A percentile compares a stretch with the other conserved stretches of the same genome.
phyloP scores from a whole-genome alignment of 2,329 filamentous ascomycete species.

The Alternaria gaisen region DNA sequence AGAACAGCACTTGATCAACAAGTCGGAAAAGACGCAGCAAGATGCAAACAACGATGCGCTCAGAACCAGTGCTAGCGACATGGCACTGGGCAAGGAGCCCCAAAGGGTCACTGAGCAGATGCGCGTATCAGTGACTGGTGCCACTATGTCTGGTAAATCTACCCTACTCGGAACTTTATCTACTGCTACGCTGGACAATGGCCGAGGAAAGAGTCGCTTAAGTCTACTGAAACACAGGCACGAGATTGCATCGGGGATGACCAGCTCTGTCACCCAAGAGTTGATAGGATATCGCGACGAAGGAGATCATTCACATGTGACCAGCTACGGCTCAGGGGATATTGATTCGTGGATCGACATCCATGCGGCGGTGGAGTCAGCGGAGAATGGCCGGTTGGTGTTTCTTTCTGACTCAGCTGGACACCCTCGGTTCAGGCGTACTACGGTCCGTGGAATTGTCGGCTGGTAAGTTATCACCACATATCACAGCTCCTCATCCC shows the following conservation, averaged over 20 bases:
- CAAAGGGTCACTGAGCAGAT: constrained; percentile 67
- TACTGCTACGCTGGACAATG: constrained; percentile 89
- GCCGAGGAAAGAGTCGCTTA: constrained; percentile 85
- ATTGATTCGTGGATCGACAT: constrained; percentile 95
- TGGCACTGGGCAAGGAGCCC: constrained; percentile 10
- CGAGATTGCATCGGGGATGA: constrained; percentile 89
- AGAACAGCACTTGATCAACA: constrained; percentile 40
- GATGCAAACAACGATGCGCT: background rate
- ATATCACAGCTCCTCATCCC: background rate
- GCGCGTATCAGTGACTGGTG: constrained; percentile 85
- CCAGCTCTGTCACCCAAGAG: constrained; percentile 93
- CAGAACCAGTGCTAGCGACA: background rate
- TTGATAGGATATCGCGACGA: constrained; percentile 77
- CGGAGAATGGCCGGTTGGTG: constrained; percentile 77
- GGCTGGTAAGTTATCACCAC: constrained; percentile 68
- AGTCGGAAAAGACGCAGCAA: constrained; percentile 22
- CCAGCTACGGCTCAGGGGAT: constrained; percentile 88
- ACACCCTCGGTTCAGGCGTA: constrained; percentile 86
- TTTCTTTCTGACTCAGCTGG: constrained; percentile 94
- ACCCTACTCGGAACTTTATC: constrained; percentile 88
- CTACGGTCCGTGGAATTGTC: constrained; percentile 86
- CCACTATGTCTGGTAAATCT: constrained; percentile 92
- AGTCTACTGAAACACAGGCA: constrained; percentile 92
- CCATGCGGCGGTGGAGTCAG: constrained; percentile 76
- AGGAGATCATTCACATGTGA: constrained; percentile 55